Percentiles rank a stretch among this genome's conserved stretches.
Conservation (phyloP, 169 alveolate genomes). For the Plasmodium vinckei region DNA sequence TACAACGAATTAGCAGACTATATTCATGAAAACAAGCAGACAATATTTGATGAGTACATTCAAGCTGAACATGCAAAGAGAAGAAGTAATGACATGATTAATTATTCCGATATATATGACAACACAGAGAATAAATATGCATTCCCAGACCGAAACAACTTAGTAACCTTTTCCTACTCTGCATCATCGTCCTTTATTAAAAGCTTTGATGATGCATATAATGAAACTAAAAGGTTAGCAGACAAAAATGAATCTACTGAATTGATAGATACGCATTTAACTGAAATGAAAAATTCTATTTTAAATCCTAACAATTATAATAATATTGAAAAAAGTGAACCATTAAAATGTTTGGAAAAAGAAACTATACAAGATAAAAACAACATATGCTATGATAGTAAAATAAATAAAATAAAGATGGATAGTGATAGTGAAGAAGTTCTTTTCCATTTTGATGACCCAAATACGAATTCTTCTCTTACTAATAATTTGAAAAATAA, state of each 20-base stretch:
- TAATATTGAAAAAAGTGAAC: too few species aligned
- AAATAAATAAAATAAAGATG: background rate
- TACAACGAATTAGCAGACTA: conserved; percentile 71
- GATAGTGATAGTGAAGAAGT: background rate
- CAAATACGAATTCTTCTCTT: too few species aligned
- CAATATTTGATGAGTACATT: background rate
- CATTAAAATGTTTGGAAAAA: too few species aligned
- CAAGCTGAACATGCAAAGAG: background rate
- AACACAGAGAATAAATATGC: background rate
- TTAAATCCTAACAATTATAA: too few species aligned
- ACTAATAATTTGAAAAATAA: too few species aligned
- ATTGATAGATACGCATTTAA: too few species aligned
- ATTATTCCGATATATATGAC: background rate
- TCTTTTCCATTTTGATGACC: too few species aligned
- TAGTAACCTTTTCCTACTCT: background rate
- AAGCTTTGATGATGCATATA: conserved; percentile 14
- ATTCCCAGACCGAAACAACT: background rate
- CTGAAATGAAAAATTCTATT: too few species aligned
- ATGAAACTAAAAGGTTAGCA: background rate
- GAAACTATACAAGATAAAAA: background rate
- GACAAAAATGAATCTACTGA: background rate
- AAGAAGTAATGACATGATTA: background rate
- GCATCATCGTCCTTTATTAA: too few species aligned
- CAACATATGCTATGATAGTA: background rate
- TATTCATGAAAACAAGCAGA: conserved; percentile 25